A percentile compares a stretch with the other conserved stretches of the same genome.
These are phyloP conservation scores for Pleurotus eryngii DNA, from an alignment of 768 basidiomycete genomes.

Conservation along the genomic window DNA sequence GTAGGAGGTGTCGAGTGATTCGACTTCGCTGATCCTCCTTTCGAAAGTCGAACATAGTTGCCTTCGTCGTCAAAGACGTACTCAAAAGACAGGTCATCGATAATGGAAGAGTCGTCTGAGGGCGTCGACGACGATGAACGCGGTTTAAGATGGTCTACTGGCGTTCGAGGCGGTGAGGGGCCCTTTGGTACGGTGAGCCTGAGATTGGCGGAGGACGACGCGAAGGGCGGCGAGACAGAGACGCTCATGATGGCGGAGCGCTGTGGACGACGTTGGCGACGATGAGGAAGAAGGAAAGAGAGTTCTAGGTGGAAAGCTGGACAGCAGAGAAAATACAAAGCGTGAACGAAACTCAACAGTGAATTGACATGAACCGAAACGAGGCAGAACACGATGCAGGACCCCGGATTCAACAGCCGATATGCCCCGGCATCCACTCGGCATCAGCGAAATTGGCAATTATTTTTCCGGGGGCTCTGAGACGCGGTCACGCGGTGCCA, in stretches of 20 bases:
- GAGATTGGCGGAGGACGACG: neutral
- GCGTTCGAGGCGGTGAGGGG: conserved; percentile 38
- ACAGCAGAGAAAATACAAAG: conserved; percentile 15
- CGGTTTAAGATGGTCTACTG: conserved; percentile 24
- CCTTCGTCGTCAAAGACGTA: conserved; percentile 56
- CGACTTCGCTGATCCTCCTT: conserved; percentile 43
- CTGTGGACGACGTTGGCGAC: conserved; percentile 19
- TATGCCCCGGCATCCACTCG: conserved; percentile 12
- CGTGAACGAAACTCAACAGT: conserved; percentile 21
- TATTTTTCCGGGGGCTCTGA: conserved; percentile 24
- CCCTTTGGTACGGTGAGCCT: neutral
- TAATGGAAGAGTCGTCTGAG: conserved; percentile 59
- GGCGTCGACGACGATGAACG: conserved; percentile 29
- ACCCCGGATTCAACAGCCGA: neutral
- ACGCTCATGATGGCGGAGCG: conserved; percentile 4
- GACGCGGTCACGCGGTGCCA: conserved; percentile 36
- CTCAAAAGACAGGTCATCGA: conserved; percentile 65
- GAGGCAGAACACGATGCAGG: conserved; percentile 7
- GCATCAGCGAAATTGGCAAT: conserved; percentile 9
- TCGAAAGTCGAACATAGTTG: conserved; percentile 53
- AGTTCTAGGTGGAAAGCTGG: conserved; percentile 9
- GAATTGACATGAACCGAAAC: conserved; percentile 14
- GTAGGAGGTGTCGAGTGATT: conserved; percentile 39
- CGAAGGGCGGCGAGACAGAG: neutral
- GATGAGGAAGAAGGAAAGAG: neutral